Percentiles rank a stretch among this genome's conserved stretches.
Conservation (phyloP, 2,329 filamentous ascomycete species). For the Fusarium albidum region DNA sequence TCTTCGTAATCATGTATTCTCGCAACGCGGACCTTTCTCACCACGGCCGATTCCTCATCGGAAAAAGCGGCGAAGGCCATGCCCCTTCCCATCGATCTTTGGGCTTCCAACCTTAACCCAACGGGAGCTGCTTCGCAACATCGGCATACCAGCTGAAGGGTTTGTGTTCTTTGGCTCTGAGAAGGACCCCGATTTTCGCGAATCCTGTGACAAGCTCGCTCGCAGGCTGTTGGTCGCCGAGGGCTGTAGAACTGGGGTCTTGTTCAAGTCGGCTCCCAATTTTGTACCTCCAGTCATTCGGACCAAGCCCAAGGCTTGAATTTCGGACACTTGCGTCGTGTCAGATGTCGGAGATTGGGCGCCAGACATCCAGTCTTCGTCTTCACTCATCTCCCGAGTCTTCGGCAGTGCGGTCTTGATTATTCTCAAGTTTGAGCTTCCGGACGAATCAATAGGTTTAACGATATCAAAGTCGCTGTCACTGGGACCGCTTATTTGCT, state of each 20-base stretch:
- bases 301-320: constrained; percentile 14
- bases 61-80: constrained; percentile 55
- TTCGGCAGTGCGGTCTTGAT: constrained; percentile 17
- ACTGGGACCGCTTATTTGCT: constrained; percentile 21
- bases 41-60: constrained; percentile 40
- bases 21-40: background rate
- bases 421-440: constrained; percentile 17
- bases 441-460: constrained; percentile 9
- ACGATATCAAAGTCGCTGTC: constrained; percentile 16
- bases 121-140: constrained; percentile 43
- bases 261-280: background rate
- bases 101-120: constrained; percentile 45
- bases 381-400: constrained; percentile 9
- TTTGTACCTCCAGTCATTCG: constrained; percentile 1
- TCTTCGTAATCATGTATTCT: no score
- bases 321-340: constrained; percentile 10
- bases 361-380: background rate
- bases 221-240: constrained; percentile 20
- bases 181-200: constrained; percentile 5
- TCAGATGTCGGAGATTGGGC: constrained; percentile 9
- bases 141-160: background rate
- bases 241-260: background rate
- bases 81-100: constrained; percentile 34
- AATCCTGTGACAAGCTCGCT: constrained; percentile 7
- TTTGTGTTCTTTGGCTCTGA: constrained; percentile 19